Conservation (phyloP, 2,329 filamentous ascomycete species). For the Talaromyces sp. region DNA sequence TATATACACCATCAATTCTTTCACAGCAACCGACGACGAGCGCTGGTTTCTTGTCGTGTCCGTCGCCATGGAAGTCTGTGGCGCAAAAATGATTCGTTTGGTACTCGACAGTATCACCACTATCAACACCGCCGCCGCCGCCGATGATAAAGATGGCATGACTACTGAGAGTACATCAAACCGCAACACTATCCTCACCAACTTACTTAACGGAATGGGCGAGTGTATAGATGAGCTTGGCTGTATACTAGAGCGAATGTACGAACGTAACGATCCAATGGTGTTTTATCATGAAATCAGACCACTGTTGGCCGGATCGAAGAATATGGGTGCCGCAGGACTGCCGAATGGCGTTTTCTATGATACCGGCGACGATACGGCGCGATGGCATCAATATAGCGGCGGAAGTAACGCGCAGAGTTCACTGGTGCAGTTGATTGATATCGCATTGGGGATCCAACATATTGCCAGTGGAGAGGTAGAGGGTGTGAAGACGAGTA, state of each 20-base stretch:
- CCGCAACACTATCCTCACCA: slow-evolving; percentile 28
- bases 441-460: slow-evolving; percentile 51
- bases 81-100: slow-evolving; percentile 44
- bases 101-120: slow-evolving; percentile 50
- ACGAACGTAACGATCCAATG: slow-evolving; percentile 48
- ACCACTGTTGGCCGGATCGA: slow-evolving; percentile 52
- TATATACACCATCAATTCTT: slow-evolving; percentile 33
- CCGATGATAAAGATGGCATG: slow-evolving; percentile 18
- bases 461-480: slow-evolving; percentile 43
- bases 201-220: slow-evolving; percentile 40
- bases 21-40: slow-evolving; percentile 41
- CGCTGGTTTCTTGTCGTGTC: slow-evolving; percentile 53
- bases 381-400: slow-evolving; percentile 50
- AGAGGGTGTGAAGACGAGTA: slow-evolving; percentile 19
- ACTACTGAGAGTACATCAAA: neutral
- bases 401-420: slow-evolving; percentile 57
- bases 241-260: slow-evolving; percentile 48
- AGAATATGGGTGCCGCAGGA: slow-evolving; percentile 53
- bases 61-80: slow-evolving; percentile 52
- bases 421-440: slow-evolving; percentile 54
- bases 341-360: slow-evolving; percentile 53
- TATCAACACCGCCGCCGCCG: slow-evolving; percentile 36
- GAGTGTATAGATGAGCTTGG: slow-evolving; percentile 44
- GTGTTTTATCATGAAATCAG: slow-evolving; percentile 54
- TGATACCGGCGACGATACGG: slow-evolving; percentile 48